These are phyloP conservation scores for Ceratocystis lukuohia DNA, from an alignment of 2,329 filamentous ascomycete genomes.

Conservation along the genomic window DNA sequence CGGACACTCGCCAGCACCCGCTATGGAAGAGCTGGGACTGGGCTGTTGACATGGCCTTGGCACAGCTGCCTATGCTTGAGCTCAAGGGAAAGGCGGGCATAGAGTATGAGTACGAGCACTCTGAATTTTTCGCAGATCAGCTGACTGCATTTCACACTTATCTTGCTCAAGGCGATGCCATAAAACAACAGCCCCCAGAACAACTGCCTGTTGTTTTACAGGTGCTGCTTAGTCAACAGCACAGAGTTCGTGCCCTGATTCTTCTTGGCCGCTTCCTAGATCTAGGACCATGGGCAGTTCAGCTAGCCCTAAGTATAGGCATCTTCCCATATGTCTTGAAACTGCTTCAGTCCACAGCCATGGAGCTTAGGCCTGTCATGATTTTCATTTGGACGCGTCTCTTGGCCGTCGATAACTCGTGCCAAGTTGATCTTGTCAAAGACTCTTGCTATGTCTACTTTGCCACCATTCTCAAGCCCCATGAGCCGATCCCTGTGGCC, in stretches of 20 bases:
- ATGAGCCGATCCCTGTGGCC: constrained; percentile 67
- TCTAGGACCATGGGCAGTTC: constrained; percentile 95
- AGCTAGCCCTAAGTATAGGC: constrained; percentile 89
- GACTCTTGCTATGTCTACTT: constrained; percentile 98
- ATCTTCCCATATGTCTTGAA: constrained; percentile 99
- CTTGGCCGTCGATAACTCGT: constrained; percentile 84
- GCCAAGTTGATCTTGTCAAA: constrained; percentile 86
- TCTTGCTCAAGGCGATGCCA: constrained; percentile 63
- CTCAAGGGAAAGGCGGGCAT: constrained; percentile 58
- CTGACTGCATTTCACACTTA: constrained; percentile 96
- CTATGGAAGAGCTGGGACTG: constrained; percentile 97
- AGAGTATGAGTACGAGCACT: constrained; percentile 88
- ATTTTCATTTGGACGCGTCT: constrained; percentile 98
- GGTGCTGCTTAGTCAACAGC: constrained; percentile 88
- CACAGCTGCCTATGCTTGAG: constrained; percentile 77
- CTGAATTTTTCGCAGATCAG: constrained; percentile 92
- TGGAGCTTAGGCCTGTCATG: constrained; percentile 95
- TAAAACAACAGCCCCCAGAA: constrained; percentile 76
- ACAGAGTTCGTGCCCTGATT: constrained; percentile 79
- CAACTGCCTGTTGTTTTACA: constrained; percentile 93
- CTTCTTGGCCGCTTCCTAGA: constrained; percentile 87
- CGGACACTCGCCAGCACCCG: constrained; percentile 86
- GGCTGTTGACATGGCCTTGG: constrained; percentile 85
- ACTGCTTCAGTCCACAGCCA: constrained; percentile 82
- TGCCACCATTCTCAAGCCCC: constrained; percentile 76